These are phyloP conservation scores for Pestalotiopsis sp. DNA, from an alignment of 2,329 filamentous ascomycete species.

Conservation along the genomic window DNA sequence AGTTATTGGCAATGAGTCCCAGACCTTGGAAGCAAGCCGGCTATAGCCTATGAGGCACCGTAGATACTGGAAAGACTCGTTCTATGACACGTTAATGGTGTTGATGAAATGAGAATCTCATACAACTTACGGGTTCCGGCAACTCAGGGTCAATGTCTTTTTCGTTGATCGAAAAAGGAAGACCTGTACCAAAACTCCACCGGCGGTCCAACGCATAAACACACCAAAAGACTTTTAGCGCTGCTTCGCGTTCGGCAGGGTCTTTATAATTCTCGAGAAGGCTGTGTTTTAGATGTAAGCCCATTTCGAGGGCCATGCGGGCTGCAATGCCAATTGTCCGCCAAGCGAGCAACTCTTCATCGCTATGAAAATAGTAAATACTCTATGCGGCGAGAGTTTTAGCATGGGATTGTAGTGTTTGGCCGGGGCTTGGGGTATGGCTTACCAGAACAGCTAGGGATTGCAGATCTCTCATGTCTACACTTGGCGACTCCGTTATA, in stretches of 20 bases:
- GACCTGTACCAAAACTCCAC: slow-evolving; percentile 2
- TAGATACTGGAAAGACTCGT: not conserved
- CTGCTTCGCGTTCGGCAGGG: not conserved
- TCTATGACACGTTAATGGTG: not conserved
- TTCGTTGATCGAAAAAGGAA: not conserved
- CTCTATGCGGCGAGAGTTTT: not conserved
- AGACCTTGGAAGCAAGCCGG: not conserved
- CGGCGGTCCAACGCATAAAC: not conserved
- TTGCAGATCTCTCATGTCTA: not conserved
- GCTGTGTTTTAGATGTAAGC: not conserved
- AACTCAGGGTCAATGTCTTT: slow-evolving; percentile 1
- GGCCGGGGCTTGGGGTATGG: not conserved
- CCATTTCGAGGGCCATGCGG: slow-evolving; percentile 1
- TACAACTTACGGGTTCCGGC: not conserved
- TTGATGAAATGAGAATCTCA: too few species aligned
- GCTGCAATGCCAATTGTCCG: not conserved
- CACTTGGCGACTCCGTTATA: not conserved
- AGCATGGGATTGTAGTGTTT: not conserved
- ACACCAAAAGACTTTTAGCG: not conserved
- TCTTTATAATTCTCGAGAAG: not conserved
- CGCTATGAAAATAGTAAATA: slow-evolving; percentile 3
- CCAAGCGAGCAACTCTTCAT: not conserved
- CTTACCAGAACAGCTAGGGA: not conserved
- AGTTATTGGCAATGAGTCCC: not conserved
- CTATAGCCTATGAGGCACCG: not conserved